Conservation (phyloP, 371 early-diverging fungal species). For the Zancudomyces culisetae region DNA sequence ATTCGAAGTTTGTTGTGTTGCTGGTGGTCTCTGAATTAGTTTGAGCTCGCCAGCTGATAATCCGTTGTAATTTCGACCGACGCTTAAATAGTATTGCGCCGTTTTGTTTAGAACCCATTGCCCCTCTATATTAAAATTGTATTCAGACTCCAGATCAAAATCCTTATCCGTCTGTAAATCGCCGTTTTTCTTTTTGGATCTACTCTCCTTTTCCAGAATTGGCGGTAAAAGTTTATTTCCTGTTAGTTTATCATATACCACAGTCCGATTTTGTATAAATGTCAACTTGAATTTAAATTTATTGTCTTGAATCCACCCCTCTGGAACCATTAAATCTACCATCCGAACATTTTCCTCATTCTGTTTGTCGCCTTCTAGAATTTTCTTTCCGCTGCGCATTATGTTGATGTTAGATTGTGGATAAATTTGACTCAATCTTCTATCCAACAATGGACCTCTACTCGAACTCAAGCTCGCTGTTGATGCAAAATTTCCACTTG, state of each 20-base stretch:
- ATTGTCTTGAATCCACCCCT: not conserved
- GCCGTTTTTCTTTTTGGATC: not conserved
- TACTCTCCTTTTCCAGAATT: not conserved
- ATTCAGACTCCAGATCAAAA: not conserved
- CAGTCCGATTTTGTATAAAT: not conserved
- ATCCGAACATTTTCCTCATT: not conserved
- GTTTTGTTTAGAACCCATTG: not conserved
- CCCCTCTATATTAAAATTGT: not conserved
- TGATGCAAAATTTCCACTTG: not conserved
- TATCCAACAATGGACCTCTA: not conserved
- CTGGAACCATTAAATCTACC: not conserved
- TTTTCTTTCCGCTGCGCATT: not conserved
- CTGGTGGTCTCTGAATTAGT: not conserved
- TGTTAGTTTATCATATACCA: not conserved
- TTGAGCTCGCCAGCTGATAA: not conserved
- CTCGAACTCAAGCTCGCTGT: not conserved
- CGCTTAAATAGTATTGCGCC: not conserved
- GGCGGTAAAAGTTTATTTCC: not conserved
- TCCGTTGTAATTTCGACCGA: not conserved
- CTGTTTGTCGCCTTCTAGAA: not conserved
- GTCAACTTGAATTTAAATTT: not conserved
- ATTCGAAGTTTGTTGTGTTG: not conserved
- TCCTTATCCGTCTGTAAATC: not conserved
- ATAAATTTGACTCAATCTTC: no score
- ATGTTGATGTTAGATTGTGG: no score